Percentiles rank a stretch among this genome's conserved stretches.
These are phyloP conservation scores for Oemleria cerasiformis DNA, from an alignment of 306 rosid genomes.

Conservation along the genomic window DNA sequence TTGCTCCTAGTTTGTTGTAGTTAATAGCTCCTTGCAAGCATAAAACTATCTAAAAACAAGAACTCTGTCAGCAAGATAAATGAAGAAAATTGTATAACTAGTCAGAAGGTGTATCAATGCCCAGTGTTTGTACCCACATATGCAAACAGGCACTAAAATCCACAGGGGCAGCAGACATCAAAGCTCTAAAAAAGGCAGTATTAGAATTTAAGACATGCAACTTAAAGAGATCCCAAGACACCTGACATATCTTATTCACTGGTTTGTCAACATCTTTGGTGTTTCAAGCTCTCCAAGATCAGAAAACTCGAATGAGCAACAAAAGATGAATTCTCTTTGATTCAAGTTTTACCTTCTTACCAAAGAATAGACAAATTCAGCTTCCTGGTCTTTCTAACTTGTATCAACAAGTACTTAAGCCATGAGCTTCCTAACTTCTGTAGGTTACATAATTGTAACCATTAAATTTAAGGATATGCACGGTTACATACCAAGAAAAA, in stretches of 20 bases:
- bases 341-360: background rate
- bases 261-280: slow-evolving; percentile 4
- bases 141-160: background rate
- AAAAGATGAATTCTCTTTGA: background rate
- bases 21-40: slow-evolving; percentile 87
- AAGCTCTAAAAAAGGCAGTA: background rate
- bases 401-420: background rate
- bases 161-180: background rate
- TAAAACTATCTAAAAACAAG: slow-evolving; percentile 66
- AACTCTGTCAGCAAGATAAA: slow-evolving; percentile 27
- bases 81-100: slow-evolving; percentile 7
- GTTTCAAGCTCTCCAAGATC: slow-evolving; percentile 1
- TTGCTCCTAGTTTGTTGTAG: slow-evolving; percentile 87
- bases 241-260: background rate
- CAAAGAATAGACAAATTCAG: background rate
- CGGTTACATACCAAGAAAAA: background rate
- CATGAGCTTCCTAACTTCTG: background rate
- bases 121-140: slow-evolving; percentile 3
- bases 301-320: background rate
- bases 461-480: background rate
- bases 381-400: background rate
- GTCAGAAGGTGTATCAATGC: slow-evolving; percentile 5
- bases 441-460: background rate
- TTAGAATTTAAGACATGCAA: background rate
- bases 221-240: background rate